Base-by-base conservation (phyloP, 2,329 filamentous ascomycete genomes). In the Bipolaris zeicola region DNA sequence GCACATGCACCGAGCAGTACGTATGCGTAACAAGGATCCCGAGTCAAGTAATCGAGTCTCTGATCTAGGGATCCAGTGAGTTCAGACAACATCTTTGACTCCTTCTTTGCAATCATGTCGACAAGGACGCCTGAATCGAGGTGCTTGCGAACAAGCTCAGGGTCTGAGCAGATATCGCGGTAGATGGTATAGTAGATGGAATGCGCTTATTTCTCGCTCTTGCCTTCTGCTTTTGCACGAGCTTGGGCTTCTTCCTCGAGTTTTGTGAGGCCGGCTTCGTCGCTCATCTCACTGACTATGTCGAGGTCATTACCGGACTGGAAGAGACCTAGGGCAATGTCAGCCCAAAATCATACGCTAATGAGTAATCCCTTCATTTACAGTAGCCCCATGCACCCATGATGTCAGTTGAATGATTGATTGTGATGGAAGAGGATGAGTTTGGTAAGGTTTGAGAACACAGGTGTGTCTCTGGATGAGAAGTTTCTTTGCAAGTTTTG, bases 271-370 rank as follows among this genome's bases (percentile, higher is more conserved):
- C 61, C 63, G 26, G 61, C 55, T 43, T 64, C 63, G 7, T 50
- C 2, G 18, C 44, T 37, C 4, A 64, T 41, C 11, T 66, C 63
- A 8, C 44, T 18, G 31, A 64, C 5, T 13, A 58, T 61, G 24
- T 67, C 64, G 10, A 64, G 55, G 45, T 69, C 63, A 14, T 67
- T 55, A 42, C 67, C 64, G 1, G 60, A 64, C 36, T 67, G 57
- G 50, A 67, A 68, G 34, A 68, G 66, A 45, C 55, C 63, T 68
- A 31, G 5, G 3, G 26, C 26, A 5, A 6, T 18, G 14, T 52
- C 38, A 37, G 24, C 6, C 13, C 13, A 26, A 16, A 4, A 8
- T 1, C n/a, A 3, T 7, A 16, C n/a, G 4, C 10, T 8, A 1
- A 3, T 8, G 3, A 38, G 3, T 8, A 3, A 6, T 4, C 2